Conservation (phyloP, 2,329 filamentous ascomycete species). For the Leptodontidium sp. region DNA sequence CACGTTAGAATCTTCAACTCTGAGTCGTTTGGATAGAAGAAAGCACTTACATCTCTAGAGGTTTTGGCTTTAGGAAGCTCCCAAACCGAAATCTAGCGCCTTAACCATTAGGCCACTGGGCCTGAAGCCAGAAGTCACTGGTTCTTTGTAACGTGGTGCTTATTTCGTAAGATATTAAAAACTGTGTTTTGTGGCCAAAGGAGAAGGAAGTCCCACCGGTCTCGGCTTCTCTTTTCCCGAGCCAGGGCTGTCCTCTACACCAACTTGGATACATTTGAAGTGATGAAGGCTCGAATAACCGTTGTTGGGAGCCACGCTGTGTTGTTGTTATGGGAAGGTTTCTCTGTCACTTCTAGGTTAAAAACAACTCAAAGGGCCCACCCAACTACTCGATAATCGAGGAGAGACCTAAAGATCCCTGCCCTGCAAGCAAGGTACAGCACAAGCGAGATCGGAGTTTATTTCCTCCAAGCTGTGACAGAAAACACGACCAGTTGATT, state of each 20-base stretch:
- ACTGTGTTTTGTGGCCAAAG: not conserved
- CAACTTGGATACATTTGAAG: too few species aligned
- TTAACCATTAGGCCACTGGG: slow-evolving; percentile 33
- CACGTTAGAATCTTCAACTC: not conserved
- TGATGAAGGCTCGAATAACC: too few species aligned
- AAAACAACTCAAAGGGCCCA: too few species aligned
- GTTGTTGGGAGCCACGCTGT: too few species aligned
- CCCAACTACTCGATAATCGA: too few species aligned
- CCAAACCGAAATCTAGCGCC: slow-evolving; percentile 42
- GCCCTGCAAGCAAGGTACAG: not conserved
- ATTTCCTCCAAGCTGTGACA: not conserved
- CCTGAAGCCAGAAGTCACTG: not conserved
- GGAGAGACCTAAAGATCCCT: not conserved
- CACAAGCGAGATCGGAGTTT: slow-evolving; percentile 14
- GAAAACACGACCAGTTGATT: slow-evolving; percentile 6
- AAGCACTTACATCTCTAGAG: slow-evolving; percentile 36
- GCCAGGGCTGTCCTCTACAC: not conserved
- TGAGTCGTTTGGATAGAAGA: not conserved
- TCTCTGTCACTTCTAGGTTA: too few species aligned
- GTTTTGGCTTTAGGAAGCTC: slow-evolving; percentile 9
- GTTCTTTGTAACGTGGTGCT: not conserved
- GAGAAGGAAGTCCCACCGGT: not conserved
- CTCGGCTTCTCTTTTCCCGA: not conserved
- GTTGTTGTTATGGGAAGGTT: too few species aligned
- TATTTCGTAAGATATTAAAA: not conserved